Evolutionary conservation across 768 basidiomycete species (phyloP).

Genomic region (Mycena polygramma): DNA sequence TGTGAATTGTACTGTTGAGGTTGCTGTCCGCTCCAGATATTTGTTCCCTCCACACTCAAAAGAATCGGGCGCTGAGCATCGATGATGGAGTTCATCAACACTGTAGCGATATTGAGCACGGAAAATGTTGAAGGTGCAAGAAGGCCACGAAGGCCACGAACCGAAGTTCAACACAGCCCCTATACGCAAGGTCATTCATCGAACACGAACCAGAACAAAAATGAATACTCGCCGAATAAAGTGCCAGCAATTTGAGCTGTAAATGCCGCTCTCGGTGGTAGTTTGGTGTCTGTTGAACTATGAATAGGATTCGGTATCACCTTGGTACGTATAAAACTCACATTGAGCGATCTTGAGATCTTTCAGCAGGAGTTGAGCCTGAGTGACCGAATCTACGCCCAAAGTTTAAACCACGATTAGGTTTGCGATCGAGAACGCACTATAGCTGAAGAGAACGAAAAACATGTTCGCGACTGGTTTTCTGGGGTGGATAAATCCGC

Average conservation of each 20-base stretch:
- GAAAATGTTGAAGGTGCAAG: neutral
- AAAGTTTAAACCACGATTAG: neutral
- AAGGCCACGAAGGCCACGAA: constrained; percentile 43
- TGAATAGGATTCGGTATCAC: neutral
- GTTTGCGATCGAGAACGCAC: constrained; percentile 44
- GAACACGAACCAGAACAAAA: neutral
- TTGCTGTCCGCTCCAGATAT: constrained; percentile 64
- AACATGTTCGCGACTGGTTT: constrained; percentile 81
- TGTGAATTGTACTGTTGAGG: constrained; percentile 65
- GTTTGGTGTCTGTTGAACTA: constrained; percentile 54
- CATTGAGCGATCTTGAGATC: constrained; percentile 66
- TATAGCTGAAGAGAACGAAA: constrained; percentile 64
- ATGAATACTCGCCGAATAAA: constrained; percentile 50
- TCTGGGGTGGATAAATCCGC: constrained; percentile 69
- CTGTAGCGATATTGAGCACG: constrained; percentile 38
- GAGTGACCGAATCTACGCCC: constrained; percentile 56
- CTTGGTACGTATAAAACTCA: constrained; percentile 19
- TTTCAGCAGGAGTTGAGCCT: constrained; percentile 57
- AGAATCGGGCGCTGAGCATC: constrained; percentile 63
- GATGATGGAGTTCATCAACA: constrained; percentile 73
- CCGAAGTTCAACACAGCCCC: constrained; percentile 60
- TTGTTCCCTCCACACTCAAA: constrained; percentile 68
- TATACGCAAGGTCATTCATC: neutral
- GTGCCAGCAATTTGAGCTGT: constrained; percentile 65
- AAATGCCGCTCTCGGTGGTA: constrained; percentile 64